phyloP scores from a whole-genome alignment of 805 yeast species.

The Saccharomycopsis lassenensis region DNA sequence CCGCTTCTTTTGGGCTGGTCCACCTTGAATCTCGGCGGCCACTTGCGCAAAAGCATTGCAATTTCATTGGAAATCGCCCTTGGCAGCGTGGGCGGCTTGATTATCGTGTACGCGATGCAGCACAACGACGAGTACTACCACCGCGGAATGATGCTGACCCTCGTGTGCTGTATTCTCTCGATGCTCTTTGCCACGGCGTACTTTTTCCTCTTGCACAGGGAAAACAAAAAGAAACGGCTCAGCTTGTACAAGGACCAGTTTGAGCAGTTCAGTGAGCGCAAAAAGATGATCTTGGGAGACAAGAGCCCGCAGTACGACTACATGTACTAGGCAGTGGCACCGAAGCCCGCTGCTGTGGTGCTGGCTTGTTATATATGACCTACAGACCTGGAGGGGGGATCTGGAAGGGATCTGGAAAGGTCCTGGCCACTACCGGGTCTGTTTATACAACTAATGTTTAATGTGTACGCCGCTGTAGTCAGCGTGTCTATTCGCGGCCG shows the following conservation, averaged over 20 bases:
- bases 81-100: conserved; percentile 44
- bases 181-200: neutral
- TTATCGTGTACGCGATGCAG: conserved; percentile 30
- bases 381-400: too few species aligned
- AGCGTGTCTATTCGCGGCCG: too few species aligned
- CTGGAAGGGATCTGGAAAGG: too few species aligned
- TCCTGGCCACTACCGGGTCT: too few species aligned
- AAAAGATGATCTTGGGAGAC: conserved; percentile 1
- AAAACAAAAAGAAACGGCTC: conserved; percentile 3
- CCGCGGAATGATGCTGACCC: neutral
- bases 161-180: neutral
- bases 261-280: neutral
- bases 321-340: too few species aligned
- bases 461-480: too few species aligned
- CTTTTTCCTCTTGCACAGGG: conserved; percentile 26
- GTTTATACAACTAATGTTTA: too few species aligned
- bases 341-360: too few species aligned
- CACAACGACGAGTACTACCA: conserved; percentile 19
- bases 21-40: conserved; percentile 24
- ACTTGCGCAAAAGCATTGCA: conserved; percentile 35
- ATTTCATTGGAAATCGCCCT: conserved; percentile 39
- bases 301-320: conserved; percentile 2
- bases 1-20: conserved; percentile 20
- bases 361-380: too few species aligned
- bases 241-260: conserved; percentile 1